These are phyloP conservation scores for Teunomyces kruisii DNA, from an alignment of 805 yeast genomes.

Conservation along the genomic window DNA sequence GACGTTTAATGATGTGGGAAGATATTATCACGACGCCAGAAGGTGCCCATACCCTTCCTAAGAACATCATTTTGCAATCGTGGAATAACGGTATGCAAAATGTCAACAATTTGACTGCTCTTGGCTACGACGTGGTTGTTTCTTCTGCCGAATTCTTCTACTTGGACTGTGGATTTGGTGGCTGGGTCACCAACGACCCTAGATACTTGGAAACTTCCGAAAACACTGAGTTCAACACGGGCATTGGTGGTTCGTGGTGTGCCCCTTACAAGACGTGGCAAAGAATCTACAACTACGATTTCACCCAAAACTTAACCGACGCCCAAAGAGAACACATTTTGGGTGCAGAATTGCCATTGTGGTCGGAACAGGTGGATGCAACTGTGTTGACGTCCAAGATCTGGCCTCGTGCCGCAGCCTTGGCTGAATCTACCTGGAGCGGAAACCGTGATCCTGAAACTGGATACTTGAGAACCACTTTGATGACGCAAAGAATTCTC, in stretches of 20 bases:
- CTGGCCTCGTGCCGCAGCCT: slow-evolving; percentile 45
- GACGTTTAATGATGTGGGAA: slow-evolving; percentile 43
- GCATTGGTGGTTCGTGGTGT: slow-evolving; percentile 40
- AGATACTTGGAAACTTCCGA: slow-evolving; percentile 25
- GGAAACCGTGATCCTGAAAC: slow-evolving; percentile 31
- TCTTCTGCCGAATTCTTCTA: slow-evolving; percentile 33
- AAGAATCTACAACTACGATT: slow-evolving; percentile 37
- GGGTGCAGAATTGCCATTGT: slow-evolving; percentile 41
- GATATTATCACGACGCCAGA: slow-evolving; percentile 25
- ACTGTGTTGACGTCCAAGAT: slow-evolving; percentile 27
- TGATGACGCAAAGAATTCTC: slow-evolving; percentile 33
- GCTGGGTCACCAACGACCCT: slow-evolving; percentile 35
- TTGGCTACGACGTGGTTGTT: slow-evolving; percentile 41
- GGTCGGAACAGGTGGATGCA: slow-evolving; percentile 40
- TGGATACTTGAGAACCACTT: slow-evolving; percentile 27
- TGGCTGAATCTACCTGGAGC: slow-evolving; percentile 42
- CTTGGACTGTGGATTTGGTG: slow-evolving; percentile 43
- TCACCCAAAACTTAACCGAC: slow-evolving; percentile 28
- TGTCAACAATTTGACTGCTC: slow-evolving; percentile 27
- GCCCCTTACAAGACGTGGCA: slow-evolving; percentile 47
- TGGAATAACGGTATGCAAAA: slow-evolving; percentile 26
- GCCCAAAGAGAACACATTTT: slow-evolving; percentile 28
- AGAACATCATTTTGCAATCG: slow-evolving; percentile 32
- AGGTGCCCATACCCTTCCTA: slow-evolving; percentile 28
- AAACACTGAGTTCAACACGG: slow-evolving; percentile 26